Evolutionary conservation across 805 yeast genomes (phyloP).

Genomic region (Schwanniomyces occidentalis): DNA sequence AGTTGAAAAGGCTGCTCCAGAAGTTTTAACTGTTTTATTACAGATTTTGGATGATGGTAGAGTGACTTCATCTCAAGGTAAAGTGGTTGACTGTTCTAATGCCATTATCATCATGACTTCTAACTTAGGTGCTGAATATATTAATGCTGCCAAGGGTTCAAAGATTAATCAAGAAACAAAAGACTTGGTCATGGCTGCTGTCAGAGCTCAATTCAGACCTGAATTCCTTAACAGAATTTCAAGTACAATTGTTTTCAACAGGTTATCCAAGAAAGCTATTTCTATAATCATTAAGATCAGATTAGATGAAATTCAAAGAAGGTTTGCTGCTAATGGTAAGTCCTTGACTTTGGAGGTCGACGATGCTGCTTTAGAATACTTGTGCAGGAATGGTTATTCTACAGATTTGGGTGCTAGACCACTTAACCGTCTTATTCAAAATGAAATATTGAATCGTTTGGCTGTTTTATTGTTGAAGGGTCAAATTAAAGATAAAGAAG

Average conservation of each 20-base stretch:
- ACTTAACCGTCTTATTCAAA: slow-evolving; percentile 86
- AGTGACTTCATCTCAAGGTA: slow-evolving; percentile 92
- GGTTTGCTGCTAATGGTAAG: slow-evolving; percentile 86
- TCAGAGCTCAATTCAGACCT: slow-evolving; percentile 90
- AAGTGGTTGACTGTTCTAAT: slow-evolving; percentile 89
- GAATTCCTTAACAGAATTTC: slow-evolving; percentile 96
- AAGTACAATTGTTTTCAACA: slow-evolving; percentile 89
- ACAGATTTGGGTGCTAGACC: slow-evolving; percentile 97
- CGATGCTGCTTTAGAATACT: slow-evolving; percentile 74
- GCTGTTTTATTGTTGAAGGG: slow-evolving; percentile 89
- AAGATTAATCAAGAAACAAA: slow-evolving; percentile 69
- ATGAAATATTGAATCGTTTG: slow-evolving; percentile 79
- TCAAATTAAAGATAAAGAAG: slow-evolving; percentile 85
- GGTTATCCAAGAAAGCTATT: slow-evolving; percentile 87
- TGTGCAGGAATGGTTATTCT: slow-evolving; percentile 86
- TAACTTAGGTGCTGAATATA: slow-evolving; percentile 91
- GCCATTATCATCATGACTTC: slow-evolving; percentile 95
- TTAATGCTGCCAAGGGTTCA: slow-evolving; percentile 64
- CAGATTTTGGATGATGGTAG: slow-evolving; percentile 97
- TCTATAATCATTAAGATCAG: slow-evolving; percentile 88
- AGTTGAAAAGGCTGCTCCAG: slow-evolving; percentile 98
- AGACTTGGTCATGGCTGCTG: slow-evolving; percentile 79
- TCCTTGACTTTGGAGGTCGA: slow-evolving; percentile 70
- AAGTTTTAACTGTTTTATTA: slow-evolving; percentile 85
- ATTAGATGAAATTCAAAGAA: slow-evolving; percentile 75